These are phyloP conservation scores for Tuber umbilicatum DNA, from an alignment of 495 filamentous ascomycete genomes.

Conservation along the genomic window DNA sequence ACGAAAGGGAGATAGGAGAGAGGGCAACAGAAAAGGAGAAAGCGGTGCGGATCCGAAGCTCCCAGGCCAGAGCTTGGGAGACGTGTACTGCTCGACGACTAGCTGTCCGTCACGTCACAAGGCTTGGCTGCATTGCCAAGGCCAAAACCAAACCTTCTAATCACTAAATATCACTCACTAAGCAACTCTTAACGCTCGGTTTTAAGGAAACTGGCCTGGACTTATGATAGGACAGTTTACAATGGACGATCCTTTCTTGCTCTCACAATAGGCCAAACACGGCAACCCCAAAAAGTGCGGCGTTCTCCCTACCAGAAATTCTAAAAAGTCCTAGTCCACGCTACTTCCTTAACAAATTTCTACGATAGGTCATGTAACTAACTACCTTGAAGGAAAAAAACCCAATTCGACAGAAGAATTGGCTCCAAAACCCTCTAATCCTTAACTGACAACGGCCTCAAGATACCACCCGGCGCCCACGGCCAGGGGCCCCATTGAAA, in stretches of 20 bases:
- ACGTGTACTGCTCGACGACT: neutral
- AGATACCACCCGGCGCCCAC: neutral
- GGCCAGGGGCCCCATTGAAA: no score
- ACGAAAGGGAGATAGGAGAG: neutral
- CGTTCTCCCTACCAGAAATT: neutral
- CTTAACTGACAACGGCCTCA: neutral
- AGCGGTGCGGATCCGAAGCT: neutral
- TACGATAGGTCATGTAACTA: no score
- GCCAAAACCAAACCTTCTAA: neutral
- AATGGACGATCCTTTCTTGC: neutral
- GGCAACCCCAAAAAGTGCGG: neutral
- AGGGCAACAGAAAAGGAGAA: neutral
- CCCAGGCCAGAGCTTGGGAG: neutral
- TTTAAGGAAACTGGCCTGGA: no score
- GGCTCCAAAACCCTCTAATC: neutral
- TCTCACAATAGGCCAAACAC: neutral
- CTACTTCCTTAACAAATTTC: neutral
- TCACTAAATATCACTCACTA: neutral
- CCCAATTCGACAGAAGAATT: neutral
- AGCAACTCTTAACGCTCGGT: neutral
- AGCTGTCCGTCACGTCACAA: neutral
- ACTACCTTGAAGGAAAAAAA: neutral
- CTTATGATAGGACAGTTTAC: neutral
- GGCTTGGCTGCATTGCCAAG: slow-evolving; percentile 1
- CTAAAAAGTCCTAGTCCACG: neutral